Percentiles rank a stretch among this genome's conserved stretches.
phyloP scores from a whole-genome alignment of 1,284 basidiomycete genomes.

The Pterulicium gracile region DNA sequence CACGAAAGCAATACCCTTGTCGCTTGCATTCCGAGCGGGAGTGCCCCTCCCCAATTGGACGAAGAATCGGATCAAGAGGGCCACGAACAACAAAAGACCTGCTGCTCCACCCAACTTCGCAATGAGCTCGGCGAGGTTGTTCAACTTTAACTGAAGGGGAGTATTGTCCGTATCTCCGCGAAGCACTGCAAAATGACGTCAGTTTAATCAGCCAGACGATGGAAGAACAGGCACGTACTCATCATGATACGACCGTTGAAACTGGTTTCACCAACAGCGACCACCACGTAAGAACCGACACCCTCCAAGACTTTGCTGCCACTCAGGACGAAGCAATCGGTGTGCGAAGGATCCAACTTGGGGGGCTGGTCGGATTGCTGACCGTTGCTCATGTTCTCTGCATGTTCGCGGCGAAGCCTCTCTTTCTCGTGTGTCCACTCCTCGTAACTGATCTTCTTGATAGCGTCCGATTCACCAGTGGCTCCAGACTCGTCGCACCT shows the following conservation, averaged over 20 bases:
- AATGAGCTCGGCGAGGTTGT: conserved; percentile 86
- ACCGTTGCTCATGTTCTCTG: conserved; percentile 12
- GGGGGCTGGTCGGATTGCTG: conserved; percentile 14
- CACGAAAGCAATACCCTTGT: conserved; percentile 89
- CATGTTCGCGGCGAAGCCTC: conserved; percentile 16
- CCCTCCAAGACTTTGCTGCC: conserved; percentile 96
- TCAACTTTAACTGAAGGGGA: conserved; percentile 91
- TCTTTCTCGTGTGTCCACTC: conserved; percentile 48
- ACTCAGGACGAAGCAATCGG: conserved; percentile 88
- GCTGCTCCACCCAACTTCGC: conserved; percentile 82
- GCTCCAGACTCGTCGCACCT: conserved; percentile 95
- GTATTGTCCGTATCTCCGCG: conserved; percentile 79
- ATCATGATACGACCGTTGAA: conserved; percentile 97
- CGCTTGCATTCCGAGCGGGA: conserved; percentile 55
- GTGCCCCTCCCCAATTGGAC: conserved; percentile 63
- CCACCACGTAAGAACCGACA: conserved; percentile 86
- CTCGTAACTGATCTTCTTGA: conserved; percentile 78
- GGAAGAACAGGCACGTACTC: conserved; percentile 40
- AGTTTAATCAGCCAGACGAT: conserved; percentile 4
- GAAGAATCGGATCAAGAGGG: conserved; percentile 92
- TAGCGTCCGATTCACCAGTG: conserved; percentile 94
- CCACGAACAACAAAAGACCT: conserved; percentile 74
- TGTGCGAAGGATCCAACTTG: conserved; percentile 40
- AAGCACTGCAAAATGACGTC: conserved; percentile 40
- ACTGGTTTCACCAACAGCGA: conserved; percentile 83